Evolutionary conservation across 2,329 filamentous ascomycete species (phyloP).

Genomic region (Aspergillus costaricaensis): DNA sequence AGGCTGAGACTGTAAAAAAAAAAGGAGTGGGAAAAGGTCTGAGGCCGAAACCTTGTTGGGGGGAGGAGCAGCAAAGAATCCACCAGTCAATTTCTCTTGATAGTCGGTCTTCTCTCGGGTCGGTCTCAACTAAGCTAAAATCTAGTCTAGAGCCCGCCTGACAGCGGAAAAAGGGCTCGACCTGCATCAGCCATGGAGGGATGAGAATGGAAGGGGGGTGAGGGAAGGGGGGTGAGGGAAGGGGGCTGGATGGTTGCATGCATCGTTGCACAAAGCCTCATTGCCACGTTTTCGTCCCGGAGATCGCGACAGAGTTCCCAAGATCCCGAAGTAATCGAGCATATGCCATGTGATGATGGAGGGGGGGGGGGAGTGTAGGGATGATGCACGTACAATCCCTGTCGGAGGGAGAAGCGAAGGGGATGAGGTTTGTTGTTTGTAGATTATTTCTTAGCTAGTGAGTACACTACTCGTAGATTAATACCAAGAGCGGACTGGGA

Average conservation of each 20-base stretch:
- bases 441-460: neutral
- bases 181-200: constrained; percentile 11
- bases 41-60: neutral
- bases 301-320: neutral
- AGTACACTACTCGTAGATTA: neutral
- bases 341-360: neutral
- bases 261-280: constrained; percentile 18
- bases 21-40: neutral
- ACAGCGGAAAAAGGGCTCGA: constrained; percentile 6
- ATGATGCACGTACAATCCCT: neutral
- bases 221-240: too few species aligned
- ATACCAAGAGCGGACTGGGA: neutral
- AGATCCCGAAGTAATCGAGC: neutral
- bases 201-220: neutral
- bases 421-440: neutral
- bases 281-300: constrained; percentile 15
- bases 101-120: neutral
- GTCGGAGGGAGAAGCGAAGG: neutral
- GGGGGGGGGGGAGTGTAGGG: neutral
- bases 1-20: constrained; percentile 1
- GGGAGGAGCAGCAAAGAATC: neutral
- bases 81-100: neutral
- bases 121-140: neutral
- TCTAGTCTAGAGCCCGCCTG: constrained; percentile 6
- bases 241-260: constrained; percentile 10